A percentile compares a stretch with the other conserved stretches of the same genome.
These are phyloP conservation scores for Alternaria rosae DNA, from an alignment of 2,329 filamentous ascomycete species.

Conservation along the genomic window DNA sequence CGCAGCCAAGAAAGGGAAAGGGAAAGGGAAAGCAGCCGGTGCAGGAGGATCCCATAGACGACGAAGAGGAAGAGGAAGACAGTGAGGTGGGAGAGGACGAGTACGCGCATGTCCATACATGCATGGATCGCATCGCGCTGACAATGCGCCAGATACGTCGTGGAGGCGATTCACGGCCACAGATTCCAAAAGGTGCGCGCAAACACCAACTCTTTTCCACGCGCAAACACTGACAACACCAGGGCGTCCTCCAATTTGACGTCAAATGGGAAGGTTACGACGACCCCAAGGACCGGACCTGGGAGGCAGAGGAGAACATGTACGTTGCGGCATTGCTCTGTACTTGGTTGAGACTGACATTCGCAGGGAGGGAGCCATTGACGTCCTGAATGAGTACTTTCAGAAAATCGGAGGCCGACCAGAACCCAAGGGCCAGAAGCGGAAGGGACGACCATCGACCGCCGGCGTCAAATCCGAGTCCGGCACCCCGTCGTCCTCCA, in stretches of 20 bases:
- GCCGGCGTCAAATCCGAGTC: slow-evolving; percentile 26
- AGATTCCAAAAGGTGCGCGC: slow-evolving; percentile 52
- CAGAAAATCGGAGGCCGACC: slow-evolving; percentile 68
- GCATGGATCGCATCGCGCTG: slow-evolving; percentile 20
- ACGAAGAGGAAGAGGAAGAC: slow-evolving; percentile 48
- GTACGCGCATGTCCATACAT: slow-evolving; percentile 52
- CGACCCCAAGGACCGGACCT: slow-evolving; percentile 73
- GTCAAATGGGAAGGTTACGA: slow-evolving; percentile 86
- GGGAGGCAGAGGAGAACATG: slow-evolving; percentile 81
- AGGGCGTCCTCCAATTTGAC: slow-evolving; percentile 61
- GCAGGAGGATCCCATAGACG: slow-evolving; percentile 16
- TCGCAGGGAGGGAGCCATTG: slow-evolving; percentile 46
- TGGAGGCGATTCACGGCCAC: slow-evolving; percentile 76
- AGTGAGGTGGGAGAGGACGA: slow-evolving; percentile 47
- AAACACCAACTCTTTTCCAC: slow-evolving; percentile 33
- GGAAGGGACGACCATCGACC: slow-evolving; percentile 42
- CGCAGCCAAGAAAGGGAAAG: slow-evolving; percentile 34
- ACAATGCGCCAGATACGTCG: slow-evolving; percentile 66
- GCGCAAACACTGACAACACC: slow-evolving; percentile 13
- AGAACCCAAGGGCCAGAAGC: slow-evolving; percentile 64
- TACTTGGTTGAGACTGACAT: slow-evolving; percentile 7
- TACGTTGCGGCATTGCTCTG: slow-evolving; percentile 44
- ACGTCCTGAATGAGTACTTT: slow-evolving; percentile 72
- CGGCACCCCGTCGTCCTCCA: slow-evolving; percentile 28
- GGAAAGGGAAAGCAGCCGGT: slow-evolving; percentile 11